Percentiles rank a stretch among this genome's conserved stretches.
Conservation (phyloP, 2,329 filamentous ascomycete species). For the Fusarium piperis region DNA sequence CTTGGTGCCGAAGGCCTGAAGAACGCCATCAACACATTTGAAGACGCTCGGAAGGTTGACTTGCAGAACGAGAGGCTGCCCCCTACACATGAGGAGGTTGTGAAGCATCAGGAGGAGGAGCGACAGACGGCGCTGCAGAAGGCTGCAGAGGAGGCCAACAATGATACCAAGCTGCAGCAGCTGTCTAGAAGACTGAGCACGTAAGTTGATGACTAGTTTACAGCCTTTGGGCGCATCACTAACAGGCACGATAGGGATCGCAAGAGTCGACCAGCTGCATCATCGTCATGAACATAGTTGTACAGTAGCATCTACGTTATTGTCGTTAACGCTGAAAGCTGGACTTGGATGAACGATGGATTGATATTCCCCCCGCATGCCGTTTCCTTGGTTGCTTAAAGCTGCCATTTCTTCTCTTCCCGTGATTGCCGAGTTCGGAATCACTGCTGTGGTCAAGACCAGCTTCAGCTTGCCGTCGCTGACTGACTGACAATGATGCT, state of each 20-base stretch:
- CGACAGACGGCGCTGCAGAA: constrained; percentile 85
- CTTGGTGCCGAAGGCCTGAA: constrained; percentile 98
- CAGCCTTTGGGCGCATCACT: background rate
- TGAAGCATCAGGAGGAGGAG: constrained; percentile 82
- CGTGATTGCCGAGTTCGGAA: constrained; percentile 30
- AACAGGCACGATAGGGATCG: constrained; percentile 36
- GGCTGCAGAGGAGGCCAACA: constrained; percentile 88
- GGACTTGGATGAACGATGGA: constrained; percentile 36
- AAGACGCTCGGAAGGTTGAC: constrained; percentile 97
- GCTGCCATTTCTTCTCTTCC: constrained; percentile 31
- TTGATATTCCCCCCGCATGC: constrained; percentile 24
- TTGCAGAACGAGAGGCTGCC: constrained; percentile 95
- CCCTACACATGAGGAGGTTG: constrained; percentile 91
- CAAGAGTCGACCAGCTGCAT: constrained; percentile 39
- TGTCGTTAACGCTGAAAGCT: constrained; percentile 28
- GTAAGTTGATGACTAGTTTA: constrained; percentile 57
- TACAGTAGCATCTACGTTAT: constrained; percentile 41
- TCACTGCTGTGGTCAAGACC: constrained; percentile 15
- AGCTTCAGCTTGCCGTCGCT: constrained; percentile 5
- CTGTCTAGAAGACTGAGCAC: constrained; percentile 94
- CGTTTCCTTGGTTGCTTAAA: constrained; percentile 20
- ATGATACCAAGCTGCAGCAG: constrained; percentile 86
- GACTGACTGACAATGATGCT: constrained; percentile 12
- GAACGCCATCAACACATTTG: constrained; percentile 95
- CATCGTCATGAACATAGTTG: constrained; percentile 37